Evolutionary conservation across 23 red algal genomes (phyloP).

Genomic region (Gracilaria gracilis): DNA sequence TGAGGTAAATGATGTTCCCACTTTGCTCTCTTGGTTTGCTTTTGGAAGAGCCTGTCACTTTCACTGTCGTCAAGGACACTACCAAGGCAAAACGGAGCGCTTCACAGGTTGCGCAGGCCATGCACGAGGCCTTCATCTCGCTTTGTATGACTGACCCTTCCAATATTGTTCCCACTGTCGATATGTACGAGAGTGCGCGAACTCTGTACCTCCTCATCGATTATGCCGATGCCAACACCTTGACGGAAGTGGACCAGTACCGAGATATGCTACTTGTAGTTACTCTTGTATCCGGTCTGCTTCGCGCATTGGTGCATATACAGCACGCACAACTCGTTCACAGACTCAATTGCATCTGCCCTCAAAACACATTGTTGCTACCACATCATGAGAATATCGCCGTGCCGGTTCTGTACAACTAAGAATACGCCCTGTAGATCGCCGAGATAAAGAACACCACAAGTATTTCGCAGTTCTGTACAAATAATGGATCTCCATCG

Average conservation of each 20-base stretch:
- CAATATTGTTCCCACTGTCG: conserved; percentile 28
- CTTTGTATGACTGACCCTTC: conserved; percentile 40
- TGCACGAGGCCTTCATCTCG: conserved; percentile 50
- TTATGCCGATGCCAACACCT: conserved; percentile 23
- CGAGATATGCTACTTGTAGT: conserved; percentile 36
- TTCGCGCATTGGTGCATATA: conserved; percentile 33
- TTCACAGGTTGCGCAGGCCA: conserved; percentile 27
- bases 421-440: conserved; percentile 17
- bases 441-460: conserved; percentile 10
- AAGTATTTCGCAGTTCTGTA: not conserved
- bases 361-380: conserved; percentile 30
- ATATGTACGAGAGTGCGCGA: conserved; percentile 55
- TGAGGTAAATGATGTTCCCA: too few relatives aligned
- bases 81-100: conserved; percentile 29
- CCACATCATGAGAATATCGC: not conserved
- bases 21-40: too few relatives aligned
- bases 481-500: not conserved
- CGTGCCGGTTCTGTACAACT: conserved; percentile 23
- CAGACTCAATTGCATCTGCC: conserved; percentile 50
- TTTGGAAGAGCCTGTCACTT: too few relatives aligned
- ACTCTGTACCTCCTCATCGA: conserved; percentile 49
- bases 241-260: conserved; percentile 22
- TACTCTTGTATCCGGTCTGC: conserved; percentile 18
- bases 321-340: conserved; percentile 39
- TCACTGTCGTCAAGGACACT: conserved; percentile 57